Percentiles rank a stretch among this genome's conserved stretches.
phyloP scores from a whole-genome alignment of 1,139 yeast genomes.

The Geotrichum candidum region DNA sequence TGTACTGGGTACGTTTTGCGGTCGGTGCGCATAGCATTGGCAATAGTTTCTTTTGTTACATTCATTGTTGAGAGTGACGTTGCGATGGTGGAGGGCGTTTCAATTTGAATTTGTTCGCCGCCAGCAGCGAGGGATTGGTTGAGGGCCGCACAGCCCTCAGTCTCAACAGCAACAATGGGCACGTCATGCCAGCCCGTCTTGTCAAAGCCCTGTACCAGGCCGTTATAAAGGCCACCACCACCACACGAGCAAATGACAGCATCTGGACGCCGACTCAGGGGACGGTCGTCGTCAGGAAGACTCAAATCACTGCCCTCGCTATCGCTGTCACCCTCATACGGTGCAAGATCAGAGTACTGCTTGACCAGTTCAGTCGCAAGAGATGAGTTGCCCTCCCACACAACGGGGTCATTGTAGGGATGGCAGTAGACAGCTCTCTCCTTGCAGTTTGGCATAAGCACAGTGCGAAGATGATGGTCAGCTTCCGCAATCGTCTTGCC shows the following conservation, averaged over 20 bases:
- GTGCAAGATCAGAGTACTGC: slow-evolving; percentile 33
- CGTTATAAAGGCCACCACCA: slow-evolving; percentile 69
- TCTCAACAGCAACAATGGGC: slow-evolving; percentile 57
- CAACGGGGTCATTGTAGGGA: slow-evolving; percentile 58
- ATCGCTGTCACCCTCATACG: not conserved
- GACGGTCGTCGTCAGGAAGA: not conserved
- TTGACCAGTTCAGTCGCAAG: slow-evolving; percentile 52
- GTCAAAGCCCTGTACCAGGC: slow-evolving; percentile 53
- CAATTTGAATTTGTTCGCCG: slow-evolving; percentile 36
- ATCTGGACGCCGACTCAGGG: slow-evolving; percentile 36
- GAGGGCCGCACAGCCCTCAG: slow-evolving; percentile 58
- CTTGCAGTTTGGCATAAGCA: slow-evolving; percentile 29
- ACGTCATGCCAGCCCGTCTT: slow-evolving; percentile 40
- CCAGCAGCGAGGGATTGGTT: slow-evolving; percentile 43
- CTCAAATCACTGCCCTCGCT: slow-evolving; percentile 3
- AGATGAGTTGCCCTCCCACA: slow-evolving; percentile 67
- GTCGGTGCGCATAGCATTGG: slow-evolving; percentile 35
- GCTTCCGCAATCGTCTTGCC: slow-evolving; percentile 64
- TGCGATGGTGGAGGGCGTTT: slow-evolving; percentile 51
- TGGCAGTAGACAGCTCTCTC: slow-evolving; percentile 51
- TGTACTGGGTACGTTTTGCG: slow-evolving; percentile 41
- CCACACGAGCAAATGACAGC: slow-evolving; percentile 68
- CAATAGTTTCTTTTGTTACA: slow-evolving; percentile 47
- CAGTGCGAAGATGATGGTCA: slow-evolving; percentile 45
- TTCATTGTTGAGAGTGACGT: slow-evolving; percentile 58